Evolutionary conservation across 2,329 filamentous ascomycete species (phyloP), one percentile per base, ranked within the genome.

Genomic region (Aotearoamyces nothofagi): DNA sequence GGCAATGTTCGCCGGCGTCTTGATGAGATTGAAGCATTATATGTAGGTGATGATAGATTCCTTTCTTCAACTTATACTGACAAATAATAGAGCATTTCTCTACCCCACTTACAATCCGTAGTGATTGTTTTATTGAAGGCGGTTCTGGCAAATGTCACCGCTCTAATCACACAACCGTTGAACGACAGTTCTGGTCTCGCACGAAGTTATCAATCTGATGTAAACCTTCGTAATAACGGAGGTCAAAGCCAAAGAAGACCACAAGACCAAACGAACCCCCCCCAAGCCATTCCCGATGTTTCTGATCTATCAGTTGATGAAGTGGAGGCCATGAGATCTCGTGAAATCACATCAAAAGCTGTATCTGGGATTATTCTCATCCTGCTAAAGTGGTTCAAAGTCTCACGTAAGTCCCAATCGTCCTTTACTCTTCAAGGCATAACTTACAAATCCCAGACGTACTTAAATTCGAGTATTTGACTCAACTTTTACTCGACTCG

Each of bases 371-470:
- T 84, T 31, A 57, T 98, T 15, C 58, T 98, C 15, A 60, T 93
- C n/a, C 55, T 96, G 24, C 51, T 96, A 35, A 98, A 96, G 54
- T 98, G 90, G 90, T 78, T 96, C 44, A 92, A 93, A 51, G 61
- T 92, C 30, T 94, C 84, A 33, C 90, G 83, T 92, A 60, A 61
- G 81, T 31, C 7, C 19, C 3, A 10, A 23, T 6, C 11, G 15
- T n/a, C n/a, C n/a, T n/a, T n/a, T n/a, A n/a, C 15, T n/a, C 22
- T 5, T 14, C 7, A 23, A 3, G 3, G 4, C 5, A 11, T 12
- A 17, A 6, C 16, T 20, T 30, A 22, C 41, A 51, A 32, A 40
- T 12, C 4, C 4, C 26, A 92, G 83, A 98, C 49, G 69, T 96
- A 15, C 60, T 98, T 39, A 93, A 94, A 49, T 94, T 90, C 41